These are phyloP conservation scores for Tylopilus rubrobrunneus DNA, from an alignment of 768 basidiomycete species.

Conservation along the genomic window DNA sequence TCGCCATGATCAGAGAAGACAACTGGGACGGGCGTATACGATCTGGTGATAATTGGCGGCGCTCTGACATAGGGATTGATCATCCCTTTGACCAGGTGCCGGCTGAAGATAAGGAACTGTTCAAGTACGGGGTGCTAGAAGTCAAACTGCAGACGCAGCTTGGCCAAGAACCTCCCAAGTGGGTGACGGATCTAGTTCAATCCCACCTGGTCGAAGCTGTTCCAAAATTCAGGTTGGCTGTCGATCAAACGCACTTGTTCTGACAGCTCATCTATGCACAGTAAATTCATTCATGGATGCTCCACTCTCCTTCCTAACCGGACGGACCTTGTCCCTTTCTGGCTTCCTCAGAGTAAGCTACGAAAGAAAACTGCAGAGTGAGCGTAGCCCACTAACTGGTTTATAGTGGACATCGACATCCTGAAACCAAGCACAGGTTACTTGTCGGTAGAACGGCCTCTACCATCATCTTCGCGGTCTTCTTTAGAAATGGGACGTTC, in stretches of 20 bases:
- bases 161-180: slow-evolving; percentile 92
- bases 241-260: neutral
- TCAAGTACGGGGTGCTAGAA: slow-evolving; percentile 96
- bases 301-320: slow-evolving; percentile 88
- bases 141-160: slow-evolving; percentile 96
- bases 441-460: slow-evolving; percentile 74
- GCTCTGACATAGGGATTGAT: slow-evolving; percentile 91
- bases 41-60: slow-evolving; percentile 88
- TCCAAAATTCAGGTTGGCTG: slow-evolving; percentile 85
- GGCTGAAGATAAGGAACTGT: slow-evolving; percentile 81
- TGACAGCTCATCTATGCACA: slow-evolving; percentile 26
- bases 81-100: slow-evolving; percentile 78
- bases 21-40: slow-evolving; percentile 86
- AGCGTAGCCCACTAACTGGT: neutral
- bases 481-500: slow-evolving; percentile 44
- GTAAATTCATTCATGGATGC: slow-evolving; percentile 96
- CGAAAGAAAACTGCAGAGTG: neutral
- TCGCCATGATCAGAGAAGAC: slow-evolving; percentile 92
- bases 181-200: slow-evolving; percentile 95
- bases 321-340: slow-evolving; percentile 96
- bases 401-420: slow-evolving; percentile 88
- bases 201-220: slow-evolving; percentile 96
- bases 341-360: slow-evolving; percentile 86
- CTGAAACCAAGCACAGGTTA: slow-evolving; percentile 86
- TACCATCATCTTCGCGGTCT: slow-evolving; percentile 40